These are phyloP conservation scores for Ceratocystiopsis brevicomis DNA, from an alignment of 2,329 filamentous ascomycete genomes.

Conservation along the genomic window DNA sequence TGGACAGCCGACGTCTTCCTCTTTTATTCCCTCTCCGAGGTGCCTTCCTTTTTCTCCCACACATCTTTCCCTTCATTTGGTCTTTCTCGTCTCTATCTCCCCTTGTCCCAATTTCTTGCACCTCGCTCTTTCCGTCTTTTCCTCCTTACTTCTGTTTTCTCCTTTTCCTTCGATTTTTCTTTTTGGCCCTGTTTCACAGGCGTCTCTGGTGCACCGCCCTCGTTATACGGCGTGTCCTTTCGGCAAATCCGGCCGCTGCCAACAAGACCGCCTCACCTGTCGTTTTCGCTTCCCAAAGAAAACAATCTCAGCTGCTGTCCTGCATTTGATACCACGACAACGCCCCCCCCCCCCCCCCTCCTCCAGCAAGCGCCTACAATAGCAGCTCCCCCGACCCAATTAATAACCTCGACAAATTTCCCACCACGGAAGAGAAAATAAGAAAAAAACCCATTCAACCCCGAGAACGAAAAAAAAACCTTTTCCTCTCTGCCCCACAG, in stretches of 20 bases:
- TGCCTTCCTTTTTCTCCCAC: background rate
- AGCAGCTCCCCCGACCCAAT: slow-evolving; percentile 12
- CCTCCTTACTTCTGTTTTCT: background rate
- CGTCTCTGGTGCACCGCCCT: no score
- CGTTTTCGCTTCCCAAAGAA: background rate
- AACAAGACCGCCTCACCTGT: no score
- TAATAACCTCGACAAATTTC: slow-evolving; percentile 11
- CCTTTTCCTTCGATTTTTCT: background rate
- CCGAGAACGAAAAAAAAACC: slow-evolving; percentile 2
- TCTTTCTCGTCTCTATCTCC: background rate
- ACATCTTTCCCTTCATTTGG: background rate
- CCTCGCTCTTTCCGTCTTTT: background rate
- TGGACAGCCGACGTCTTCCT: background rate
- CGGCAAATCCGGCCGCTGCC: no score
- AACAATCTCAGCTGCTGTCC: background rate
- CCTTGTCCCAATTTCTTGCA: background rate
- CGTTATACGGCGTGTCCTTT: no score
- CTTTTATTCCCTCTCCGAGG: background rate
- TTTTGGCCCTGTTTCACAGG: background rate
- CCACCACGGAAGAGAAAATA: slow-evolving; percentile 2
- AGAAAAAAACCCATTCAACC: background rate
- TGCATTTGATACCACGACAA: no score
- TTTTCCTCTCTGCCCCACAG: slow-evolving; percentile 7
- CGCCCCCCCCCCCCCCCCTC: background rate
- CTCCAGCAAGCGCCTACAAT: slow-evolving; percentile 7